Percentiles rank a stretch among this genome's conserved stretches.
phyloP scores from a whole-genome alignment of 192 early-diverging fungal genomes.

The Entomortierella parvispora region DNA sequence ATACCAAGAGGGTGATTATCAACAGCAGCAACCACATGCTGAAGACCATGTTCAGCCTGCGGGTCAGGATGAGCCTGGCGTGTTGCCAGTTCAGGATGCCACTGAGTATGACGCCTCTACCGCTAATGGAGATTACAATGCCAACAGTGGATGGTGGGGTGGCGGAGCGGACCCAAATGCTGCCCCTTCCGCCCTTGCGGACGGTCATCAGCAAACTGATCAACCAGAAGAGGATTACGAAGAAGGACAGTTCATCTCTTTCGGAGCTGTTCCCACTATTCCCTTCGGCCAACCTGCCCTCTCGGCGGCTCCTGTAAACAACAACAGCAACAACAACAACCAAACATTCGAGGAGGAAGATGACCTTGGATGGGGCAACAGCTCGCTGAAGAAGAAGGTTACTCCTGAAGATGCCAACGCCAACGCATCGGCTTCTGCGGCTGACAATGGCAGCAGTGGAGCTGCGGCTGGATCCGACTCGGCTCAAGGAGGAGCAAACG shows the following conservation, averaged over 20 bases:
- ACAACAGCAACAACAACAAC: constrained; percentile 21
- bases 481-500: constrained; percentile 1
- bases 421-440: constrained; percentile 3
- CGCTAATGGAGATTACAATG: no score
- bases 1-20: constrained; percentile 26
- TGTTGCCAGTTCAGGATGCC: constrained; percentile 38
- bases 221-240: constrained; percentile 24
- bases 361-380: constrained; percentile 72
- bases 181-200: not conserved
- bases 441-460: constrained; percentile 29
- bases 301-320: constrained; percentile 15
- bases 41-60: constrained; percentile 13
- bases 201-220: constrained; percentile 9
- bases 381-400: constrained; percentile 49
- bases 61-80: constrained; percentile 24
- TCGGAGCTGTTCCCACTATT: constrained; percentile 47
- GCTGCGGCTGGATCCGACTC: constrained; percentile 19
- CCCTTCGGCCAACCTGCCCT: constrained; percentile 32
- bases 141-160: constrained; percentile 57
- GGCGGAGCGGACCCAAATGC: constrained; percentile 17
- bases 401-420: constrained; percentile 15
- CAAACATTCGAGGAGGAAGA: constrained; percentile 61
- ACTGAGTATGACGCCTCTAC: constrained; percentile 31
- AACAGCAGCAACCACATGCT: constrained; percentile 14
- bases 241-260: constrained; percentile 43